phyloP scores from a whole-genome alignment of 2,329 filamentous ascomycete genomes.

The Stachybotrys echinatus region DNA sequence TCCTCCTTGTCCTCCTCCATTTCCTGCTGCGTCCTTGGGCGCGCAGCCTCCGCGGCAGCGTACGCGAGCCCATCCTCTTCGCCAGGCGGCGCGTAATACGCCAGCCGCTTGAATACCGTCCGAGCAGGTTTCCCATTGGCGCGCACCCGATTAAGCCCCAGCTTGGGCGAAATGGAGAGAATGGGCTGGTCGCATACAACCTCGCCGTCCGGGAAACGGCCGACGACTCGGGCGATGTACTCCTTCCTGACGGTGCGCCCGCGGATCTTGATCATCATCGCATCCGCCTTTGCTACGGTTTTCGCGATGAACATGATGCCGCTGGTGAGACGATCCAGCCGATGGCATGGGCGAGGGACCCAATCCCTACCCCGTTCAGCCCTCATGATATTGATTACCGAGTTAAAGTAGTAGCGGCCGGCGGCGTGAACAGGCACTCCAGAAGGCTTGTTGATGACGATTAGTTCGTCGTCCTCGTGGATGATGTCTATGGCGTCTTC shows the following conservation, averaged over 20 bases:
- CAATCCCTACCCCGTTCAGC: conserved; percentile 59
- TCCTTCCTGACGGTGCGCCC: conserved; percentile 86
- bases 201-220: conserved; percentile 86
- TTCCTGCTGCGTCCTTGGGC: conserved; percentile 8
- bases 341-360: conserved; percentile 70
- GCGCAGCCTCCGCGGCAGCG: neutral
- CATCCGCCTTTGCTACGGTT: conserved; percentile 71
- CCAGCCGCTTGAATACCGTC: conserved; percentile 86
- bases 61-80: conserved; percentile 8
- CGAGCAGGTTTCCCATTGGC: conserved; percentile 86
- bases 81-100: conserved; percentile 70
- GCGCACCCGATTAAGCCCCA: conserved; percentile 89
- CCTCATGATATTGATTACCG: conserved; percentile 87
- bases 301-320: conserved; percentile 99
- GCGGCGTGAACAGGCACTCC: conserved; percentile 94
- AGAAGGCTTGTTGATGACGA: conserved; percentile 95
- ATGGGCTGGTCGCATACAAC: conserved; percentile 92
- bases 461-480: conserved; percentile 87
- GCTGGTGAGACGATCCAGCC: conserved; percentile 89
- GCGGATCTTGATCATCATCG: conserved; percentile 70
- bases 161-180: conserved; percentile 87
- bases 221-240: conserved; percentile 86
- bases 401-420: conserved; percentile 93
- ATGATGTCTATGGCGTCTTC: conserved; percentile 74
- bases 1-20: conserved; percentile 9